Conservation (phyloP, 1,284 basidiomycete genomes). For the Gomphus bonarii region DNA sequence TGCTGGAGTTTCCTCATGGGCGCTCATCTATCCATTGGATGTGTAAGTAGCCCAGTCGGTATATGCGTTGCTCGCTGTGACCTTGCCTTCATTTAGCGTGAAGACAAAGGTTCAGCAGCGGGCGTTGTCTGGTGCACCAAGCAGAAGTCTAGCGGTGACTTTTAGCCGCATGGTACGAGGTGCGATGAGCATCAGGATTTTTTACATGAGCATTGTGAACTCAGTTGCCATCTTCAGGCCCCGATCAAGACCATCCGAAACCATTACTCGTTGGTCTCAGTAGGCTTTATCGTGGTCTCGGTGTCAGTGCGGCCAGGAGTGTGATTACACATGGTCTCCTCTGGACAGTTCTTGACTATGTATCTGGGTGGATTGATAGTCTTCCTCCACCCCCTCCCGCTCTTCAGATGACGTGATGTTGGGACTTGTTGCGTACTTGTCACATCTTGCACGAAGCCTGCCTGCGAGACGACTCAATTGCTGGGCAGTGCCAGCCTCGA, state of each 20-base stretch:
- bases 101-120: conserved; percentile 92
- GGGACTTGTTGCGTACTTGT: background rate
- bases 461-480: background rate
- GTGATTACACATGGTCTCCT: conserved; percentile 76
- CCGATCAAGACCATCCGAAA: conserved; percentile 63
- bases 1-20: conserved; percentile 77
- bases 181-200: conserved; percentile 19
- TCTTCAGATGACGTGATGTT: background rate
- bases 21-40: conserved; percentile 75
- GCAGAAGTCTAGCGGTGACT: conserved; percentile 62
- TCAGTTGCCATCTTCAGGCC: conserved; percentile 33
- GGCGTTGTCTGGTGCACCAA: conserved; percentile 65
- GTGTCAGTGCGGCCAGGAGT: conserved; percentile 73
- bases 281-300: conserved; percentile 76
- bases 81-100: conserved; percentile 41
- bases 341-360: conserved; percentile 77
- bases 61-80: conserved; percentile 2
- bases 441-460: background rate
- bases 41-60: conserved; percentile 41
- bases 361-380: conserved; percentile 62
- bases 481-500: background rate
- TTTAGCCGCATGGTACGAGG: conserved; percentile 68
- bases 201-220: background rate
- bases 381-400: conserved; percentile 30
- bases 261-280: conserved; percentile 59